Base-by-base conservation (phyloP, 805 yeast genomes). In the Metschnikowia cubensis region DNA sequence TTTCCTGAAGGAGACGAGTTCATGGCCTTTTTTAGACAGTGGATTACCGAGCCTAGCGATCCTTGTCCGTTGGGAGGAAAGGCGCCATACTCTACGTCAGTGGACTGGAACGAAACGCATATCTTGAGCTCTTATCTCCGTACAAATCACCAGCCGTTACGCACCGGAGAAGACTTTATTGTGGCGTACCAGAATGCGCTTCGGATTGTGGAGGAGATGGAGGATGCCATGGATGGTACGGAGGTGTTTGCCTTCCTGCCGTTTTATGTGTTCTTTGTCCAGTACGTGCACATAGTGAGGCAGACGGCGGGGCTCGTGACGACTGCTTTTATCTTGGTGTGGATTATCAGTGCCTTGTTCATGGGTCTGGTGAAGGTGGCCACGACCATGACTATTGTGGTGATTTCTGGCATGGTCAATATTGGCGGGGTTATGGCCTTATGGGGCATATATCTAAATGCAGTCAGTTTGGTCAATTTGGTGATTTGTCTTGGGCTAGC, bases 11-110 rank as follows among this genome's bases (percentile, higher is more conserved):
- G 75, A 11, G 73, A 73, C 0, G 84, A 83, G 34, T 92, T 92
- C 60, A 80, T 87, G 81, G 73, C 71, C 41, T 89, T 75, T 58
- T 85, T 90, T 62, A 66, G 79, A 20, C 80, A 85, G 38, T 92
- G 99, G 99, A 87, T 92, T 22, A 75, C 81, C 36, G 87, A 89
- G 22, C 83, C 82, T 1, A 87, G 96, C 50, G 94, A 87, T 59
- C 89, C 92, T 2, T 92, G 99, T 66, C 97, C 98, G 1, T 70
- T 92, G 25, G 98, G 96, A 3, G 99, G 99, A 2, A 87, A 87
- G 61, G 97, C 97, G 0, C 96, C 97, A 0, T 92, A 92, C 63
- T 76, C 87, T 1, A 67, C 74, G 4, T 68, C 76, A 1, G 68
- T 75, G 25, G 73, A 74, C 50, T 68, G 68, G 31, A 68, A 70